Evolutionary conservation across 2,329 filamentous ascomycete species (phyloP).

Genomic region (Fusarium chaquense): DNA sequence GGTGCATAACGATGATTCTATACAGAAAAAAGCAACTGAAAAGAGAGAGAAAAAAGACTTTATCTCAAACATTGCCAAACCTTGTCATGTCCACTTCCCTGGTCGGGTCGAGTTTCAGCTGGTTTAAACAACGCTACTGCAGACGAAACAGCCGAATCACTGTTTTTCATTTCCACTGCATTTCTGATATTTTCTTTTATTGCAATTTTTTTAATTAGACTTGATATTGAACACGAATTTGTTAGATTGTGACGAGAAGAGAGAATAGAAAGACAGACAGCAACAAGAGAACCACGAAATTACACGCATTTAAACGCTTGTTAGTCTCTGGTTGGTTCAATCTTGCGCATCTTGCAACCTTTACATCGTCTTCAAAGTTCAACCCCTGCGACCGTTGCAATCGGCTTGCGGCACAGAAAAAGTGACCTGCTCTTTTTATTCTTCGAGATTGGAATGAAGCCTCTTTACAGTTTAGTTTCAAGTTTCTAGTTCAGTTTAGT

Average conservation of each 20-base stretch:
- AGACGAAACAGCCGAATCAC: slow-evolving; percentile 31
- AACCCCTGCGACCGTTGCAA: slow-evolving; percentile 11
- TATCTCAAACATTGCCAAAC: slow-evolving; percentile 22
- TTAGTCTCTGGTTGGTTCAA: slow-evolving; percentile 22
- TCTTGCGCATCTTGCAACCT: slow-evolving; percentile 19
- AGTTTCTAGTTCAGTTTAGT: background rate
- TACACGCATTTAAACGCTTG: slow-evolving; percentile 39
- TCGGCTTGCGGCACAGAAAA: slow-evolving; percentile 36
- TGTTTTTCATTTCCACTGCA: slow-evolving; percentile 34
- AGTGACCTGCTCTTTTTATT: slow-evolving; percentile 1
- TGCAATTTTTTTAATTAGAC: background rate
- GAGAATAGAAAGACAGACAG: background rate
- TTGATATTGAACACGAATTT: background rate
- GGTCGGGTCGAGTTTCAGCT: slow-evolving; percentile 30
- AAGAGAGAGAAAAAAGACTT: background rate
- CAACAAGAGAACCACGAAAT: background rate
- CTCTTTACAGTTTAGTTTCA: slow-evolving; percentile 14
- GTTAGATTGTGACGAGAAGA: background rate
- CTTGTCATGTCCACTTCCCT: slow-evolving; percentile 1
- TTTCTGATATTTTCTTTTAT: background rate
- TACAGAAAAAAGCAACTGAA: slow-evolving; percentile 7
- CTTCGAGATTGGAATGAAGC: background rate
- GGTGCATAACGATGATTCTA: background rate
- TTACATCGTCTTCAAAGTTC: background rate
- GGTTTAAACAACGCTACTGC: slow-evolving; percentile 30